Conservation (phyloP, 805 yeast genomes). For the Nakazawaea ernobii region DNA sequence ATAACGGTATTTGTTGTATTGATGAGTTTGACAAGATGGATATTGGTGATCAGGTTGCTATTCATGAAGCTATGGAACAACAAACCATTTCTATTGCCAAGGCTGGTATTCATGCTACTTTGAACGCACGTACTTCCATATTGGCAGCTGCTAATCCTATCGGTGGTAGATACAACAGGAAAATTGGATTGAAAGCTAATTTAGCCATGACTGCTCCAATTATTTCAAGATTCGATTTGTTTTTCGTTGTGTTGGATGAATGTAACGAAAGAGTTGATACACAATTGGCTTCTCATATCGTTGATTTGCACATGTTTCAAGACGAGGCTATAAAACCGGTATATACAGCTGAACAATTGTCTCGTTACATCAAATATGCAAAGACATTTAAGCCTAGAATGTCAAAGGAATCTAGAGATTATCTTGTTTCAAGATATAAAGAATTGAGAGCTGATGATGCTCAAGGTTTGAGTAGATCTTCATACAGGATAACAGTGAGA, state of each 20-base stretch:
- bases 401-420: conserved; percentile 75
- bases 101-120: conserved; percentile 97
- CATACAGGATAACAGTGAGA: conserved; percentile 94
- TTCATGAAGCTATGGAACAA: conserved; percentile 99
- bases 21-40: conserved; percentile 99
- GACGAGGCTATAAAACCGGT: conserved; percentile 91
- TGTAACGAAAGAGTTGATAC: conserved; percentile 89
- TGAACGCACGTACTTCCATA: conserved; percentile 94
- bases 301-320: conserved; percentile 82
- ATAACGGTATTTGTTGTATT: conserved; percentile 96
- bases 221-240: conserved; percentile 95
- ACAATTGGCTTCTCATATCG: conserved; percentile 87
- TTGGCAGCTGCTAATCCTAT: conserved; percentile 98
- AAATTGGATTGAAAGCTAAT: conserved; percentile 76
- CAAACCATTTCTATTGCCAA: conserved; percentile 98
- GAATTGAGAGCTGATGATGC: conserved; percentile 87
- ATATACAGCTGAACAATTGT: conserved; percentile 78
- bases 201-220: conserved; percentile 96
- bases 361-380: conserved; percentile 87
- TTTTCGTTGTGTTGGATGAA: conserved; percentile 91
- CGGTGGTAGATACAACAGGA: conserved; percentile 93
- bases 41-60: conserved; percentile 90
- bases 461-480: conserved; percentile 77
- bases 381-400: conserved; percentile 87
- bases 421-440: conserved; percentile 72